phyloP scores from a whole-genome alignment of 2,329 filamentous ascomycete genomes.

The Aspergillus novoparasiticus region DNA sequence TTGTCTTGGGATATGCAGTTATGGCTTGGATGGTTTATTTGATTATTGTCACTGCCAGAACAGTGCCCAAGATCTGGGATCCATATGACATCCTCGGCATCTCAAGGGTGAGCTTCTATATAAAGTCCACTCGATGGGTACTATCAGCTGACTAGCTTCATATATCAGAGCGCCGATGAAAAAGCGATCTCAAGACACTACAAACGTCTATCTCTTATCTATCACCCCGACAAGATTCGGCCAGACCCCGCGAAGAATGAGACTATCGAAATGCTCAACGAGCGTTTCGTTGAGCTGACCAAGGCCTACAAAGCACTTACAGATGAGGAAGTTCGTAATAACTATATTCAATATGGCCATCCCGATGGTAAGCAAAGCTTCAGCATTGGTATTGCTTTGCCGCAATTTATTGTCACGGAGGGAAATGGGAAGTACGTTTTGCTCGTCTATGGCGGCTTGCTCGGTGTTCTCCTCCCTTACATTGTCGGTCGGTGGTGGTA shows the following conservation, averaged over 20 bases:
- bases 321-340: constrained; percentile 95
- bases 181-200: constrained; percentile 92
- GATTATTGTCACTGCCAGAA: constrained; percentile 75
- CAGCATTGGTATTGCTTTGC: constrained; percentile 95
- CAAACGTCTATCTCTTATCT: constrained; percentile 79
- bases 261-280: constrained; percentile 80
- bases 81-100: constrained; percentile 93
- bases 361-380: constrained; percentile 98
- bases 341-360: constrained; percentile 93
- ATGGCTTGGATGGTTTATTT: constrained; percentile 93
- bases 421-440: constrained; percentile 96
- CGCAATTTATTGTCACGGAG: constrained; percentile 87
- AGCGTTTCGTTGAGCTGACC: constrained; percentile 89
- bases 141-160: neutral
- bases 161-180: constrained; percentile 71
- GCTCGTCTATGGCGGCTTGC: constrained; percentile 80
- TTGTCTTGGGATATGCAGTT: constrained; percentile 74
- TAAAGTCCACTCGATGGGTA: neutral
- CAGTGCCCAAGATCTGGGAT: constrained; percentile 82
- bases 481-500: constrained; percentile 99
- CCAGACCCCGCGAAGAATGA: constrained; percentile 86
- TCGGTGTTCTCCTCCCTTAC: constrained; percentile 89
- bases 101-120: constrained; percentile 63
- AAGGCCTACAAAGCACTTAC: constrained; percentile 98
- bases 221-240: constrained; percentile 89